Base-by-base conservation (phyloP, 768 basidiomycete genomes). In the Leccinum obscurum region DNA sequence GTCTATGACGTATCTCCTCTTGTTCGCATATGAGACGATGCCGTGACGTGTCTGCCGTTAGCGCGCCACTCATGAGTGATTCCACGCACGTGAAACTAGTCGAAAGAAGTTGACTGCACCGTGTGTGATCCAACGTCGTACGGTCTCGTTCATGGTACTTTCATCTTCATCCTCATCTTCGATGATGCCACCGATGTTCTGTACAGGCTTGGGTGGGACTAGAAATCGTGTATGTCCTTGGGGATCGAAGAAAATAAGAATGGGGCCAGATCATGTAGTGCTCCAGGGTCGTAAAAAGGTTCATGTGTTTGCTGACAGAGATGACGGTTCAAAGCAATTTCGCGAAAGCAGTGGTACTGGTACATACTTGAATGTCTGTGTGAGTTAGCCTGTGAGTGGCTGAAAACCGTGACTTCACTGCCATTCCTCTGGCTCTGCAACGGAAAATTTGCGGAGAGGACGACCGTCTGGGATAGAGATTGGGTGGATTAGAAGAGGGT, bases 131-230 rank as follows among this genome's bases (percentile, higher is more conserved):
- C 96, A 37, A 37, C 14, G 34, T 35, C 34, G 34, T 35, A 35
- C 80, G 51, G 84, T 84, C 92, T 15, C 92, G 5, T 35, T 35
- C 13, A 95, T 11, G 94, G 80, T 59, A 20, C 67, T 70, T 14
- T 75, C 78, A 37, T 82, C 83, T 2, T 85, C 84, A 46, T 84
- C 78, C 62, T 87, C 90, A 60, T 92, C 91, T 68, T 93, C 92
- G 61, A 95, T 93, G 62, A 85, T 83, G 3, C 92, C 94, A 66
- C 95, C 92, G 1, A 80, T 82, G 80, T 48, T 88, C 82, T 11
- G 13, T 34, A 34, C 32, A 34, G 32, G 13, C 13, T 35, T 0
- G 34, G 5, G 34, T 13, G 34, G 34, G 34, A 35, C 34, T 35
- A 35, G 34, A 13, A 35, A 14, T 14, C 34, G 2, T 35, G 34